These are phyloP conservation scores for Wallacemonas sp. DNA, from an alignment of 208 protist genomes.

Conservation along the genomic window DNA sequence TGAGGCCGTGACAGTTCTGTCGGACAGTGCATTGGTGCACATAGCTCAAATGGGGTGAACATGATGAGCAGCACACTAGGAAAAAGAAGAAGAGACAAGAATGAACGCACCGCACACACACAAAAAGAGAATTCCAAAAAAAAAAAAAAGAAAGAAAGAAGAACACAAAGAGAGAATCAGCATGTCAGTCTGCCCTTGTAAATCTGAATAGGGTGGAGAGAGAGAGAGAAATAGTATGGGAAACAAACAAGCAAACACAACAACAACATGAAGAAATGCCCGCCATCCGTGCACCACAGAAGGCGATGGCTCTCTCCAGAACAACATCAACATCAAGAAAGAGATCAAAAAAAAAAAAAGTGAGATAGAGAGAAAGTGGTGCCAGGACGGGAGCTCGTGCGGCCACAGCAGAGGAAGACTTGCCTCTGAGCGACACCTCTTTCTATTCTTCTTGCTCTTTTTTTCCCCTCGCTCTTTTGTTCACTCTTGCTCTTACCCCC, in stretches of 20 bases:
- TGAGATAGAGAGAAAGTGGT: background rate
- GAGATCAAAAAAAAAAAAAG: slow-evolving; percentile 19
- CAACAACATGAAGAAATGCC: background rate
- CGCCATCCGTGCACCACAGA: background rate
- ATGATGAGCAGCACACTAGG: too few species aligned
- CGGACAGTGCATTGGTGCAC: too few species aligned
- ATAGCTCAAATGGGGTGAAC: too few species aligned
- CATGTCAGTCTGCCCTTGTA: too few species aligned
- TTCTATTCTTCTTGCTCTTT: too few species aligned
- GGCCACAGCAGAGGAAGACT: background rate
- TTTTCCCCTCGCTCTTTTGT: background rate
- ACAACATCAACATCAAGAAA: background rate
- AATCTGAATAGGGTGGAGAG: background rate
- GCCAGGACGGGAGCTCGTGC: background rate
- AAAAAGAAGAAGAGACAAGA: slow-evolving; percentile 1
- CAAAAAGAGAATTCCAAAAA: background rate
- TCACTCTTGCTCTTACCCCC: slow-evolving; percentile 1
- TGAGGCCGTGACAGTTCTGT: too few species aligned
- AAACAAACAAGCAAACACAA: slow-evolving; percentile 4
- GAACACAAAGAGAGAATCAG: background rate
- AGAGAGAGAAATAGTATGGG: background rate
- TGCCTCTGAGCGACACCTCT: too few species aligned
- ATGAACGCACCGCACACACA: background rate
- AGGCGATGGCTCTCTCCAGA: background rate
- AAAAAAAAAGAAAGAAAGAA: slow-evolving; percentile 6